Evolutionary conservation across 768 basidiomycete genomes (phyloP), one percentile per base, ranked within the genome.

Genomic region (Rhizopogon vulgaris): DNA sequence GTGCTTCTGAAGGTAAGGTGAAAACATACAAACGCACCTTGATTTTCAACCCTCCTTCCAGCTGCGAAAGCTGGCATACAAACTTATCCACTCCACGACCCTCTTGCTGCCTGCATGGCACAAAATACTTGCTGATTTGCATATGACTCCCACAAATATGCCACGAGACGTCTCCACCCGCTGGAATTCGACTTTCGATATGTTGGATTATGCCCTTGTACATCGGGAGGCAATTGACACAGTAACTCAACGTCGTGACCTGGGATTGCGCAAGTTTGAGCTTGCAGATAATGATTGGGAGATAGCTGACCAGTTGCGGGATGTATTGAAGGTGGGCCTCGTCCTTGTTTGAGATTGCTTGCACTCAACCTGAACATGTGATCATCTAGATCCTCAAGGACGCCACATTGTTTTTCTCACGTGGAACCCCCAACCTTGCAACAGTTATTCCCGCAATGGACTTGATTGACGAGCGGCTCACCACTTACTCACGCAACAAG

Each of bases 381-480:
- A n/a, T n/a, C n/a, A 17, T 32, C 6, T 37, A 64, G 60, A 52
- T 56, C 28, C 48, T 55, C 25, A 61, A 64, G 48, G 50, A 64
- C 36, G 57, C 62, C 18, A 65, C 63, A 11, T 55, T 57, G 57
- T 60, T 56, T 49, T 67, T 71, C 54, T 64, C 60, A 4, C 28
- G 46, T 2, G 51, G 50, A 3, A 55, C 49, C 0, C 56, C 58
- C 11, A 63, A 53, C 17, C 53, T 72, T 2, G 48, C 63, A 0
- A 52, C 48, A 1, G 65, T 71, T 25, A 62, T 71, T 12, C 62
- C 64, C 1, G 64, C 64, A 0, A 68, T 71, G 65, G 69, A 71
- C 38, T 42, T 53, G 18, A 66, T 70, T 30, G 56, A 69, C 43
- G 15, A 55, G 11, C 1, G 12, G 14, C 12, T 42, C 42, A 59